These are phyloP conservation scores for Gremmenia infestans DNA, from an alignment of 2,329 filamentous ascomycete species.

Conservation along the genomic window DNA sequence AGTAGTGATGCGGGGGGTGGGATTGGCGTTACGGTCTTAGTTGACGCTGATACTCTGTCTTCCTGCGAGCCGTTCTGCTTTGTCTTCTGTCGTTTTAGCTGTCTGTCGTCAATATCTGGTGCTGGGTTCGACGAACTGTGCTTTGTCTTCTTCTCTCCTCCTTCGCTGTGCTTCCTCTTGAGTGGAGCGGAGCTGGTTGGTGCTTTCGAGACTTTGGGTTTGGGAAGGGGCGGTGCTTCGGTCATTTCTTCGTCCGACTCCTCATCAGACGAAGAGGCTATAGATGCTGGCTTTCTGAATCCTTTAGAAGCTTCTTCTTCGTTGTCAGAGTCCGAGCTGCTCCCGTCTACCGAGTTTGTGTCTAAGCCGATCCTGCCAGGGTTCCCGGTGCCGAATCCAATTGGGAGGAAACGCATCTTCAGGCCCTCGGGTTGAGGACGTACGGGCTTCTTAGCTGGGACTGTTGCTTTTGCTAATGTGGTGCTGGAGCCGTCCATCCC, in stretches of 20 bases:
- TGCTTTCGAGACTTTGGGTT: neutral
- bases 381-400: constrained; percentile 49
- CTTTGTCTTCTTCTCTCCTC: constrained; percentile 19
- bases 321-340: constrained; percentile 17
- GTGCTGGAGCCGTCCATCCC: constrained; percentile 35
- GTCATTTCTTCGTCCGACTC: constrained; percentile 12
- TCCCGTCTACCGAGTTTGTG: constrained; percentile 8
- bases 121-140: constrained; percentile 25
- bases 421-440: constrained; percentile 64
- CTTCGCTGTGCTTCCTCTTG: constrained; percentile 24
- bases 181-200: neutral
- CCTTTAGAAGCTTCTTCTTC: constrained; percentile 14
- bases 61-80: constrained; percentile 18
- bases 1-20: neutral
- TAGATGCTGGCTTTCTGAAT: constrained; percentile 6
- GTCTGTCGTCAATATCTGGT: constrained; percentile 11
- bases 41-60: constrained; percentile 16
- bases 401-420: constrained; percentile 61
- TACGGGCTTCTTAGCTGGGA: constrained; percentile 45
- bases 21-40: constrained; percentile 5
- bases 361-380: constrained; percentile 36
- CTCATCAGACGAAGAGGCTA: constrained; percentile 1
- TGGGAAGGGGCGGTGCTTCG: constrained; percentile 5
- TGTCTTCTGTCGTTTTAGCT: constrained; percentile 26
- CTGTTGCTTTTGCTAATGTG: constrained; percentile 33